phyloP scores from a whole-genome alignment of 805 yeast genomes.

The Kluyveromyces dobzhanskii region DNA sequence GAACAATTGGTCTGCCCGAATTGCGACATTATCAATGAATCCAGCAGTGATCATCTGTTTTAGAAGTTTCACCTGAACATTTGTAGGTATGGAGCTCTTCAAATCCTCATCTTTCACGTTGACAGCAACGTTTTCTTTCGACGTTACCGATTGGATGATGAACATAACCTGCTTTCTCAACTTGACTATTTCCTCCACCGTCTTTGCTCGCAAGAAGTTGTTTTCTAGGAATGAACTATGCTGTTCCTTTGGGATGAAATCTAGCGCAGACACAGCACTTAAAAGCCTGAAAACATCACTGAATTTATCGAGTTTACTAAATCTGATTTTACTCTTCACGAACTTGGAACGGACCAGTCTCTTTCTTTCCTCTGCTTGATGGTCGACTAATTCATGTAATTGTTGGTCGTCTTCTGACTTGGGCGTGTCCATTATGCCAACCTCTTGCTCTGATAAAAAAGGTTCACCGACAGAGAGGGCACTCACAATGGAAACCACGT shows the following conservation, averaged over 20 bases:
- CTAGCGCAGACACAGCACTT: conserved; percentile 82
- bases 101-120: conserved; percentile 35
- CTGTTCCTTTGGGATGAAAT: conserved; percentile 51
- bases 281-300: conserved; percentile 71
- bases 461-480: conserved; percentile 93
- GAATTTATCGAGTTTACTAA: conserved; percentile 57
- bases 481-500: conserved; percentile 85
- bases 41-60: conserved; percentile 94
- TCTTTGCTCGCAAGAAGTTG: conserved; percentile 67
- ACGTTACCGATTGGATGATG: conserved; percentile 60
- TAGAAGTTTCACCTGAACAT: conserved; percentile 62
- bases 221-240: conserved; percentile 42
- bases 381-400: conserved; percentile 9
- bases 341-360: conserved; percentile 42
- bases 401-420: conserved; percentile 26
- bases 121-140: conserved; percentile 51
- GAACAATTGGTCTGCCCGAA: conserved; percentile 63
- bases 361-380: conserved; percentile 32
- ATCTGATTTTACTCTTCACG: conserved; percentile 48
- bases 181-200: conserved; percentile 79
- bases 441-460: conserved; percentile 64
- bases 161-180: conserved; percentile 71
- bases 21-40: conserved; percentile 82
- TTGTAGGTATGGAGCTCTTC: conserved; percentile 58
- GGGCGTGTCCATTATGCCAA: conserved; percentile 40